Conservation (phyloP, 306 rosid species). For the Vigna reflexopilosa region DNA sequence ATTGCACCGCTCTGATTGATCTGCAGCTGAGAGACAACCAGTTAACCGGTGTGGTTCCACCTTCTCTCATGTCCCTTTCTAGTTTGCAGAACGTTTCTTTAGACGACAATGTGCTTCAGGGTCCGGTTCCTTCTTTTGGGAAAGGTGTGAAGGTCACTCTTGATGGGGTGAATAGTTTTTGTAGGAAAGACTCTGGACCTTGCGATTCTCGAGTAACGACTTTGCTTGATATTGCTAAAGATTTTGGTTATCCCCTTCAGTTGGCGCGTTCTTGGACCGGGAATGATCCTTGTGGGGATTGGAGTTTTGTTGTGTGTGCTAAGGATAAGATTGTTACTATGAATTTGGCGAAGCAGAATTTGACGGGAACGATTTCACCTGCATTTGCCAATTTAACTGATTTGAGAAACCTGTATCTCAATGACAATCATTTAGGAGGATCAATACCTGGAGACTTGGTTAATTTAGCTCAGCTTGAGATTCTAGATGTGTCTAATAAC, state of each 20-base stretch:
- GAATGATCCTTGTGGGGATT: constrained; percentile 51
- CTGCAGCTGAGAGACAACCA: constrained; percentile 75
- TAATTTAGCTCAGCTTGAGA: constrained; percentile 55
- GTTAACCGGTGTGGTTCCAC: constrained; percentile 70
- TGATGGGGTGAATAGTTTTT: constrained; percentile 63
- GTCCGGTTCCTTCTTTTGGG: constrained; percentile 63
- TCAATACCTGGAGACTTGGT: constrained; percentile 60
- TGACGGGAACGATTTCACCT: constrained; percentile 70
- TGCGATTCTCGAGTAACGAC: constrained; percentile 62
- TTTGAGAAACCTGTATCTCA: constrained; percentile 56
- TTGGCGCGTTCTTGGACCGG: constrained; percentile 61
- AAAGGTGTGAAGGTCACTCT: constrained; percentile 41
- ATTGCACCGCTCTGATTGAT: constrained; percentile 55
- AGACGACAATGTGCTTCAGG: constrained; percentile 69
- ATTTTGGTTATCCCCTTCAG: constrained; percentile 54
- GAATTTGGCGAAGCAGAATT: constrained; percentile 51
- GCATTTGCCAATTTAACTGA: constrained; percentile 66
- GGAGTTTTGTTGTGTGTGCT: constrained; percentile 58
- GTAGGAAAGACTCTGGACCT: constrained; percentile 43
- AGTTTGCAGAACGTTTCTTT: constrained; percentile 56
- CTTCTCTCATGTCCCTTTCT: constrained; percentile 47
- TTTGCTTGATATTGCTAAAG: constrained; percentile 61
- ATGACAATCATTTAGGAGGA: constrained; percentile 59
- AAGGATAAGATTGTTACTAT: constrained; percentile 50
- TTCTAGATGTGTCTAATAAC: constrained; percentile 71